Base-by-base conservation (phyloP, 139 green algal genomes). In the Chlamydomonas sphaeroides region DNA sequence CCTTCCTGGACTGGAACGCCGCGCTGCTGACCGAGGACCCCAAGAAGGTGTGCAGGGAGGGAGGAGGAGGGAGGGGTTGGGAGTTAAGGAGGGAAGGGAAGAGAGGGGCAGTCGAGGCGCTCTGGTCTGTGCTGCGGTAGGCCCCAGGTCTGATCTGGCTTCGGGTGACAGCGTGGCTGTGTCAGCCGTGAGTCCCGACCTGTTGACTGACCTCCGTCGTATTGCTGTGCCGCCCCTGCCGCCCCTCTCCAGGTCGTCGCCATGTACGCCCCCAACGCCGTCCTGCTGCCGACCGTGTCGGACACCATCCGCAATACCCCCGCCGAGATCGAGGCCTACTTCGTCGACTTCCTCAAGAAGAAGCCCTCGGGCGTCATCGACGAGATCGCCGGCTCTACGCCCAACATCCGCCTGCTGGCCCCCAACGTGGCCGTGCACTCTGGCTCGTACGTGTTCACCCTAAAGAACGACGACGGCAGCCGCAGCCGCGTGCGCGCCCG, bases 271-370 rank as follows among this genome's bases (percentile, higher is more conserved):
- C 56, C 53, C 45, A 38, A 26, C 23, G 75, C 53, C 26, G 75
- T 82, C 11, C 75, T 82, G 32, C 75, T 82, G 75, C 75, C 75
- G 36, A 82, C 75, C n/a, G 36, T 82, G 14, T 82, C 75, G 30
- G 66, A 82, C 75, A 41, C 26, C 15, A 38, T 71, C 25, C 75
- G 75, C 59, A 82, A 65, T 59, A 82, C 75, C 1, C 68, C 26
- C 10, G 68, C 39, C 26, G 41, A 56, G 30, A 75, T 75, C 41
- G 26, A 38, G 36, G 57, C 61, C 36, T 82, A 82, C 39, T 82
- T 82, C 38, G 62, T 72, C 23, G 5, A 14, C 30, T 82, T 82
- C 59, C 75, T 82, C 17, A 35, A 57, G 57, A 59, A 63, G 35
- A 35, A 82, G 38, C 75, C 75, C 39, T 21, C 56, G 49, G 53